These are phyloP conservation scores for Verbena officinalis DNA, from an alignment of 257 asterid species.

Conservation along the genomic window DNA sequence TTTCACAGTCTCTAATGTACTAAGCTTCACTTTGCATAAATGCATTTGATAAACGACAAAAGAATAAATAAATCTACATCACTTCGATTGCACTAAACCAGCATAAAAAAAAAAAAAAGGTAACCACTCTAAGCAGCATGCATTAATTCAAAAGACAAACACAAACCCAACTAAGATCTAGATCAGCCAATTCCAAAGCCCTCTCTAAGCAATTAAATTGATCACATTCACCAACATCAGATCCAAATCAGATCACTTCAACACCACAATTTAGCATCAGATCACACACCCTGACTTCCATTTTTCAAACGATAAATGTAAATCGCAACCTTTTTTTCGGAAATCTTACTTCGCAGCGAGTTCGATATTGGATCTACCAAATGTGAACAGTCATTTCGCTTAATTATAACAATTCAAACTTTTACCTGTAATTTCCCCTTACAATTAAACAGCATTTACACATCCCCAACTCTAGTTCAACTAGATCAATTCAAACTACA, in stretches of 20 bases:
- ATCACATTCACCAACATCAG: slow-evolving; percentile 23
- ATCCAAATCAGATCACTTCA: slow-evolving; percentile 27
- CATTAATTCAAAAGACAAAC: slow-evolving; percentile 23
- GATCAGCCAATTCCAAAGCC: slow-evolving; percentile 21
- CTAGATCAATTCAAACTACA: slow-evolving; percentile 17
- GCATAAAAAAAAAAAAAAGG: background rate
- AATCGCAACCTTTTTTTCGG: slow-evolving; percentile 1
- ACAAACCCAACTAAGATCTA: slow-evolving; percentile 20
- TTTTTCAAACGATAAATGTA: background rate
- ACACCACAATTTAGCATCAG: background rate
- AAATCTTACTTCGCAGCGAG: background rate
- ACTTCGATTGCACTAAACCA: slow-evolving; percentile 8
- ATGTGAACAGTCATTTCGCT: background rate
- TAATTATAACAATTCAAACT: background rate
- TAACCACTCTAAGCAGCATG: slow-evolving; percentile 20
- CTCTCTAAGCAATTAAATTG: background rate
- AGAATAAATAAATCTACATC: background rate
- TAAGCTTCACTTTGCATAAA: background rate
- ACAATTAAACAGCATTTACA: background rate
- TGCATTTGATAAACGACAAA: background rate
- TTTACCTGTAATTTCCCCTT: background rate
- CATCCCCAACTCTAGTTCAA: background rate
- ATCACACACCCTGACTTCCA: background rate
- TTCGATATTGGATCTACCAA: slow-evolving; percentile 10
- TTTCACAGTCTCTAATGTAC: slow-evolving; percentile 5